These are phyloP conservation scores for Candida silvatica DNA, from an alignment of 805 yeast species.

Conservation along the genomic window DNA sequence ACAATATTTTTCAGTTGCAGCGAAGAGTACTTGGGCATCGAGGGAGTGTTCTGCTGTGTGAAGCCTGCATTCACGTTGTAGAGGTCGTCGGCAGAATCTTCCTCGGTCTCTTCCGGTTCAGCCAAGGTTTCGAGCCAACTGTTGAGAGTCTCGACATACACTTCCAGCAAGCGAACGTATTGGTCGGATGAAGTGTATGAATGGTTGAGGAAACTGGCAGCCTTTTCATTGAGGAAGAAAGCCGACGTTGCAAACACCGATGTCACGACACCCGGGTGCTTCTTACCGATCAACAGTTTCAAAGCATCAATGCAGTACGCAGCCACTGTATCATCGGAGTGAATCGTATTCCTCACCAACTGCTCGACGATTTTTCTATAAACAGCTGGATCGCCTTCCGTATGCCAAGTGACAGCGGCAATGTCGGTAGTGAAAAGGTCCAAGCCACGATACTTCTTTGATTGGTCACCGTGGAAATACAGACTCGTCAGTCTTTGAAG, in stretches of 20 bases:
- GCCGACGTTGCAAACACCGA: constrained; percentile 74
- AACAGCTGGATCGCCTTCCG: constrained; percentile 24
- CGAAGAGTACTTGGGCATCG: constrained; percentile 45
- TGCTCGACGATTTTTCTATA: constrained; percentile 66
- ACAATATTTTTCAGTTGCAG: constrained; percentile 71
- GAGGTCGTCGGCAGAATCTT: constrained; percentile 14
- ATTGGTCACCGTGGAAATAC: constrained; percentile 24
- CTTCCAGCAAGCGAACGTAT: constrained; percentile 48
- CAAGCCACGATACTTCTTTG: constrained; percentile 26
- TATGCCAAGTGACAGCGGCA: constrained; percentile 69
- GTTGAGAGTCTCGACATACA: constrained; percentile 71
- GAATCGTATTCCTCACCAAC: constrained; percentile 68
- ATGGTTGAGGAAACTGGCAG: constrained; percentile 43
- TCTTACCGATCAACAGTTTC: constrained; percentile 55
- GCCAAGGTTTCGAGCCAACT: constrained; percentile 74
- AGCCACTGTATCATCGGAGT: constrained; percentile 53
- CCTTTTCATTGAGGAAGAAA: constrained; percentile 67
- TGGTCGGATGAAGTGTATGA: constrained; percentile 54
- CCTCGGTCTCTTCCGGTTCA: constrained; percentile 15
- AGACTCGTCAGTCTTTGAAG: constrained; percentile 29
- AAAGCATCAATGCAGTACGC: constrained; percentile 56
- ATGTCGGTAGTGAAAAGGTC: constrained; percentile 65
- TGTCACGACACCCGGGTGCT: constrained; percentile 61
- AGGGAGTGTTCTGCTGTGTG: constrained; percentile 31
- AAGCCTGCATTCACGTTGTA: constrained; percentile 26